A percentile compares a stretch with the other conserved stretches of the same genome.
These are phyloP conservation scores for Apiotrichum gracile DNA, from an alignment of 1,284 basidiomycete genomes.

Conservation along the genomic window DNA sequence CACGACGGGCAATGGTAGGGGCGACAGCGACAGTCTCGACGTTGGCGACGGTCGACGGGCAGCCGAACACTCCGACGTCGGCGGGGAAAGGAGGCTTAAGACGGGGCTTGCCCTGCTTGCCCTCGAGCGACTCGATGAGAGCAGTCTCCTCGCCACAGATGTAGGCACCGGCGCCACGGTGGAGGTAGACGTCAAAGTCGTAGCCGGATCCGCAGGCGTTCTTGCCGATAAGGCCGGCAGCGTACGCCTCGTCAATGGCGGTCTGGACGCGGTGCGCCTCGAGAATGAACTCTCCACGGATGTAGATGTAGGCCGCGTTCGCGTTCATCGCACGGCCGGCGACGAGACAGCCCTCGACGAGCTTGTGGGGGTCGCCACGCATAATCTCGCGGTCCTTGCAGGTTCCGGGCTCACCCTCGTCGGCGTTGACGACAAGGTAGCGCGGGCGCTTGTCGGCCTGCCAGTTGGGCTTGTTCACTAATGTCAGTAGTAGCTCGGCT, in stretches of 20 bases:
- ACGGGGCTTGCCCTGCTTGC: slow-evolving; percentile 96
- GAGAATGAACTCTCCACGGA: slow-evolving; percentile 95
- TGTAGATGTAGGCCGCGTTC: slow-evolving; percentile 91
- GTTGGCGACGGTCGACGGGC: slow-evolving; percentile 95
- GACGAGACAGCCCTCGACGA: slow-evolving; percentile 94
- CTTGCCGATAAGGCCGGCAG: slow-evolving; percentile 83
- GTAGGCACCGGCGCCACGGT: slow-evolving; percentile 95
- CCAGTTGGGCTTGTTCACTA: slow-evolving; percentile 89
- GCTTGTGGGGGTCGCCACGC: slow-evolving; percentile 96
- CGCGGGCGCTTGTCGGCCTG: slow-evolving; percentile 87
- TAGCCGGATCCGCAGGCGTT: slow-evolving; percentile 90
- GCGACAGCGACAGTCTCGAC: slow-evolving; percentile 97
- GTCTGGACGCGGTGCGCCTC: slow-evolving; percentile 90
- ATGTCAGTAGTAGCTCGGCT: background rate
- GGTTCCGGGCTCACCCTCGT: slow-evolving; percentile 97
- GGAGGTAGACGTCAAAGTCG: slow-evolving; percentile 92
- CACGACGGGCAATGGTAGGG: slow-evolving; percentile 91
- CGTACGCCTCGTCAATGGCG: slow-evolving; percentile 93
- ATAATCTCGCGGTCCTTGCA: slow-evolving; percentile 99
- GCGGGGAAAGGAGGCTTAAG: slow-evolving; percentile 99
- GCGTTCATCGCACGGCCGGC: slow-evolving; percentile 99
- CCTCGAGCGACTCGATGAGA: slow-evolving; percentile 89
- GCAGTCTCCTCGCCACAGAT: slow-evolving; percentile 99
- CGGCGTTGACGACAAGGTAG: slow-evolving; percentile 96
- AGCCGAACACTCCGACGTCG: slow-evolving; percentile 93